Percentiles rank a stretch among this genome's conserved stretches.
Conservation (phyloP, 495 filamentous ascomycete species). For the Tetracladium setigerum region DNA sequence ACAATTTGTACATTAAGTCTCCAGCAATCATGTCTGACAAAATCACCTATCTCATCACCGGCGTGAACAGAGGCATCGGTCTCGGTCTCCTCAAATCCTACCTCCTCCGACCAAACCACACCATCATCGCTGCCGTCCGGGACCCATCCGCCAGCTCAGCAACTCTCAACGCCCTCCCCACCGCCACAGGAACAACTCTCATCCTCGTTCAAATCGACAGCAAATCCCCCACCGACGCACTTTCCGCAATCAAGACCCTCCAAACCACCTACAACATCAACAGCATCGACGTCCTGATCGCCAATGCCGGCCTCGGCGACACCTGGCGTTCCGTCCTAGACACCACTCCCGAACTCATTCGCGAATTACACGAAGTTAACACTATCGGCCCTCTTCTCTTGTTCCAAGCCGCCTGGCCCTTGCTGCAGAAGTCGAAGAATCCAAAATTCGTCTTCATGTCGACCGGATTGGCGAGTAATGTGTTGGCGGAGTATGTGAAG, state of each 20-base stretch:
- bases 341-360: constrained; percentile 22
- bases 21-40: constrained; percentile 4
- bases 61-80: constrained; percentile 41
- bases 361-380: constrained; percentile 33
- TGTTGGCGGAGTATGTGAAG: constrained; percentile 16
- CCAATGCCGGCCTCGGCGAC: constrained; percentile 38
- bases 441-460: constrained; percentile 35
- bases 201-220: constrained; percentile 36
- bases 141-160: constrained; percentile 15
- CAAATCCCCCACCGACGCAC: constrained; percentile 22
- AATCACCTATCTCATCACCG: constrained; percentile 27
- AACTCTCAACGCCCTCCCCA: constrained; percentile 22
- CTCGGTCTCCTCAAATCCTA: constrained; percentile 29
- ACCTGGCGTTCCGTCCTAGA: constrained; percentile 18
- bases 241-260: constrained; percentile 26
- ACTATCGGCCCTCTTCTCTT: constrained; percentile 29
- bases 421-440: constrained; percentile 24
- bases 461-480: constrained; percentile 21
- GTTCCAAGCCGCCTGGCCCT: constrained; percentile 29
- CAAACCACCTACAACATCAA: constrained; percentile 24
- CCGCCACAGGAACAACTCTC: constrained; percentile 27
- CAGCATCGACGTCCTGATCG: constrained; percentile 39
- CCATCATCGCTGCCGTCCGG: constrained; percentile 40
- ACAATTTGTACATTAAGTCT: too few species aligned
- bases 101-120: constrained; percentile 34